phyloP scores from a whole-genome alignment of 345 rosid species.

The Salix koriyanagi region DNA sequence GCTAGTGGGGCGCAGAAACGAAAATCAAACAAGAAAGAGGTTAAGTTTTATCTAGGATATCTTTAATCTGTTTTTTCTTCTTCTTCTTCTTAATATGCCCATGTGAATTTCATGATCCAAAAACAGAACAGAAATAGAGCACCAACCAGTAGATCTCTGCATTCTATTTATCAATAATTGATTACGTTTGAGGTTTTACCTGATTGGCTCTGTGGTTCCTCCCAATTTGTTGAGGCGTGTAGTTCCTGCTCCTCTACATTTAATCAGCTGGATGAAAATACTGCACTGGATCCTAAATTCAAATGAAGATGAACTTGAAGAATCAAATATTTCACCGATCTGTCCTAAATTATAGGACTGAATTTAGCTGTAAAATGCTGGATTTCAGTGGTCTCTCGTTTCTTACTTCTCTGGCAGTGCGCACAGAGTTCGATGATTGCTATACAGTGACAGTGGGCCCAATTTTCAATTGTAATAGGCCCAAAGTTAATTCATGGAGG shows the following conservation, averaged over 20 bases:
- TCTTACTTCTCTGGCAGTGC: neutral
- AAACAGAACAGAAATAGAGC: neutral
- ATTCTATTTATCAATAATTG: neutral
- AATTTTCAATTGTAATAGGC: too few species aligned
- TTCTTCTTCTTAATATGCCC: neutral
- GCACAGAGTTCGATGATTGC: conserved; percentile 26
- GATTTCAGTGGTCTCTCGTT: neutral
- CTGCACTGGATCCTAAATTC: too few species aligned
- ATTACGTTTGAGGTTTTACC: too few species aligned
- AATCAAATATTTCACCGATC: neutral
- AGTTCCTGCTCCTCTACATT: too few species aligned
- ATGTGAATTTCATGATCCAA: neutral
- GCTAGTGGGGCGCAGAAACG: conserved; percentile 40
- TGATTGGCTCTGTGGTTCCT: too few species aligned
- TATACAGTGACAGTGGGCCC: conserved; percentile 7
- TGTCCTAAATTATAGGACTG: conserved; percentile 6
- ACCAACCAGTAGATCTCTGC: neutral
- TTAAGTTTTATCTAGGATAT: conserved; percentile 9
- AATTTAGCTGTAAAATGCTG: conserved; percentile 24
- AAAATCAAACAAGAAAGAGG: conserved; percentile 36
- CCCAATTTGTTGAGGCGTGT: too few species aligned
- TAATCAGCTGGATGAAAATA: too few species aligned
- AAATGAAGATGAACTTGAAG: conserved; percentile 13
- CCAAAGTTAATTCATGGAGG: neutral
- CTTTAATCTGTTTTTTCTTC: neutral